These are phyloP conservation scores for Colletotrichum melonis DNA, from an alignment of 2,329 filamentous ascomycete genomes.

Conservation along the genomic window DNA sequence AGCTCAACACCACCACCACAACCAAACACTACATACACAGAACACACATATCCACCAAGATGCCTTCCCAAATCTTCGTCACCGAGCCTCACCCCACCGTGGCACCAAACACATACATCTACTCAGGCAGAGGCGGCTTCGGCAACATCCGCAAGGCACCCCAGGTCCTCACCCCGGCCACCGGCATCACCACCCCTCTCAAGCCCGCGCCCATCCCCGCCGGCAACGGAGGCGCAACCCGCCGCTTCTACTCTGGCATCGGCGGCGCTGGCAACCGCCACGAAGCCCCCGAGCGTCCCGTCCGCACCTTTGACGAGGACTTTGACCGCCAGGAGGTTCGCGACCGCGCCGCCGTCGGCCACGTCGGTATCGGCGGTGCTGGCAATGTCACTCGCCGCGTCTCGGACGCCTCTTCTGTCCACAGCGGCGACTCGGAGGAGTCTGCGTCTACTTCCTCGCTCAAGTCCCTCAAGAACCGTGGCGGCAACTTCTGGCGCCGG, in stretches of 20 bases:
- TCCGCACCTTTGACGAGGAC: slow-evolving; percentile 37
- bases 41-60: slow-evolving; percentile 39
- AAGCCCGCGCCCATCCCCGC: slow-evolving; percentile 54
- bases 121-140: slow-evolving; percentile 66
- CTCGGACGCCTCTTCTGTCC: slow-evolving; percentile 64
- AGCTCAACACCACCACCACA: neutral
- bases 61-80: slow-evolving; percentile 58
- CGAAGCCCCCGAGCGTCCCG: slow-evolving; percentile 56
- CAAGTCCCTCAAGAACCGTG: slow-evolving; percentile 34
- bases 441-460: slow-evolving; percentile 34
- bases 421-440: slow-evolving; percentile 42
- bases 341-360: slow-evolving; percentile 36
- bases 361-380: slow-evolving; percentile 50
- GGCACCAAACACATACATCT: slow-evolving; percentile 57
- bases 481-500: slow-evolving; percentile 52
- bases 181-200: slow-evolving; percentile 63
- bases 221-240: slow-evolving; percentile 50
- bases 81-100: slow-evolving; percentile 62
- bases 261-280: slow-evolving; percentile 78
- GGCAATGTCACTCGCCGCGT: slow-evolving; percentile 75
- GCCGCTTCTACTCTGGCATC: slow-evolving; percentile 73
- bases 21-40: neutral
- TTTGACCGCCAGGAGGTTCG: slow-evolving; percentile 33
- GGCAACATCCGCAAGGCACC: slow-evolving; percentile 66
- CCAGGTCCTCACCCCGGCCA: slow-evolving; percentile 47